Base-by-base conservation (phyloP, 768 basidiomycete genomes). In the Tulasnella sp. region DNA sequence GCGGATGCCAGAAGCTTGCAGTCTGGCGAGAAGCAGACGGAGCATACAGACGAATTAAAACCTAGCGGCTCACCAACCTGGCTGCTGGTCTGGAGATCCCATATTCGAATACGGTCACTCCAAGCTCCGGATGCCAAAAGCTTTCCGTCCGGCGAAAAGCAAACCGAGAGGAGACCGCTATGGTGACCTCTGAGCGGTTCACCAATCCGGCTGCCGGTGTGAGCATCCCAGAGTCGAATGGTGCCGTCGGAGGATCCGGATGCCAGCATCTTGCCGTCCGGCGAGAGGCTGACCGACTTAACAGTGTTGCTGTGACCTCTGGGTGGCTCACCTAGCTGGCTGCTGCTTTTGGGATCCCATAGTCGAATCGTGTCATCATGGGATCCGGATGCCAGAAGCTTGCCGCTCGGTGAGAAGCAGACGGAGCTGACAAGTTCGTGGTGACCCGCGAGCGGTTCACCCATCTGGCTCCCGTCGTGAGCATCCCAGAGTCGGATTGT, bases 331-430 rank as follows among this genome's bases (percentile, higher is more conserved):
- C 97, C 96, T n/a, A 94, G 88, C 0, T 94, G 88, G 83, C 94
- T 95, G 34, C 97, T 96, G 0, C 92, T 92, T 84, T 93, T 93
- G 18, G 95, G 96, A 82, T 98, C 93, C 97, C 97, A 99, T 79
- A 98, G 85, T 74, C 95, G 31, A 68, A 80, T 72, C 12, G 77
- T 80, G 4, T 73, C 6, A 42, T 80, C 80, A 3, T 52, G 14
- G 18, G 80, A 80, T 31, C 71, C 80, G 18, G 80, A 80, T 24
- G 77, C 77, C 40, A 78, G 58, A 18, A 34, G 21, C 24, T 14
- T 36, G 24, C 80, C 80, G 40, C 79, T 77, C 24, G 76, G 80
- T n/a, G 80, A 80, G 46, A 80, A 80, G 31, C 77, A 58, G 31
- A 80, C 58, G 10, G 76, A 77, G 1, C 3, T 0, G 62, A 68